Conservation (phyloP, 192 early-diverging fungal species). For the Neocallimastix lanati region DNA sequence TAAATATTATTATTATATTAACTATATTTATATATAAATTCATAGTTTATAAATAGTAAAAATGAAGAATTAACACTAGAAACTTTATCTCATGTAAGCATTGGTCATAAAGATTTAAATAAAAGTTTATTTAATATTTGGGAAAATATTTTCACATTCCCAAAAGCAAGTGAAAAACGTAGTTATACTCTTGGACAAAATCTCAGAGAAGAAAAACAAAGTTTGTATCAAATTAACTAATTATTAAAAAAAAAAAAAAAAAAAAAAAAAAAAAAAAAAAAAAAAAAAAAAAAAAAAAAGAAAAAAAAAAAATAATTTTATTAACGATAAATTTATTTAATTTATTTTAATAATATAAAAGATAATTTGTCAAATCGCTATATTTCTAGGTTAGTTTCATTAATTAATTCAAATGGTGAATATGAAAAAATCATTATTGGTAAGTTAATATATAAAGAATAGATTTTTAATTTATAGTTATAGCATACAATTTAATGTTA, state of each 20-base stretch:
- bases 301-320: no score
- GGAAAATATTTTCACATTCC: constrained; percentile 55
- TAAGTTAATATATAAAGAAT: constrained; percentile 3
- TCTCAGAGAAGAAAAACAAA: not conserved
- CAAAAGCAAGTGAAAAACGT: constrained; percentile 5
- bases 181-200: not conserved
- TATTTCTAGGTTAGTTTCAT: constrained; percentile 21
- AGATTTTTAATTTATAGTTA: not conserved
- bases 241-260: no score
- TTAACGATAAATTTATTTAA: no score
- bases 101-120: constrained; percentile 67
- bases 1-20: no score
- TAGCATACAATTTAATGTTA: no score
- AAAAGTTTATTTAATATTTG: constrained; percentile 61
- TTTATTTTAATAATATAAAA: no score
- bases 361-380: constrained; percentile 20
- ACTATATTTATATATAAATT: not conserved
- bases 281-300: no score
- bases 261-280: no score
- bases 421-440: constrained; percentile 73
- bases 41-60: no score
- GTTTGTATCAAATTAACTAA: constrained; percentile 10
- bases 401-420: constrained; percentile 53
- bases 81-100: constrained; percentile 14
- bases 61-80: constrained; percentile 11